Evolutionary conservation across 2,329 filamentous ascomycete species (phyloP).

Genomic region (Thelonectria discophora): DNA sequence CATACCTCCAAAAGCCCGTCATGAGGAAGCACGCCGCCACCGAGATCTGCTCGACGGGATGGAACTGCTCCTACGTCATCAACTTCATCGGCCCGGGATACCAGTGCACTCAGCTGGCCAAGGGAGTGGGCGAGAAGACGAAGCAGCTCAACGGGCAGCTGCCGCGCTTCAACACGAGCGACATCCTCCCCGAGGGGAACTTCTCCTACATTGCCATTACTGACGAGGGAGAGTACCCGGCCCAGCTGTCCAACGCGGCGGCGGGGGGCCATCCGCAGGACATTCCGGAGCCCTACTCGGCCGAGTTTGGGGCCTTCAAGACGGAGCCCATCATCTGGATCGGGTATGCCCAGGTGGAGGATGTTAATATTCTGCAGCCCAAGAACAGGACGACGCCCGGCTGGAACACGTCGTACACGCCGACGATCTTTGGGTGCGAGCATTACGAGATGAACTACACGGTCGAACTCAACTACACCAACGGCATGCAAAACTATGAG

Average conservation of each 20-base stretch:
- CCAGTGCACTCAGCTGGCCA: conserved; percentile 31
- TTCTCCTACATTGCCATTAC: conserved; percentile 35
- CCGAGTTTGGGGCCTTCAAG: conserved; percentile 34
- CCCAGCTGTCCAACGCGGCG: conserved; percentile 23
- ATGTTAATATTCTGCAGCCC: conserved; percentile 30
- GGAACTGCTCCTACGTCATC: conserved; percentile 39
- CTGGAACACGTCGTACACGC: conserved; percentile 39
- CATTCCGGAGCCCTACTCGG: conserved; percentile 31
- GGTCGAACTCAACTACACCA: conserved; percentile 38
- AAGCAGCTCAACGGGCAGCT: conserved; percentile 28
- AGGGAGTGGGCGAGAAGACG: conserved; percentile 21
- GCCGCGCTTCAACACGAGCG: conserved; percentile 35
- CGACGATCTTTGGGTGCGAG: conserved; percentile 40
- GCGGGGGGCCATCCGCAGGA: conserved; percentile 25
- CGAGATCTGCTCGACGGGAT: conserved; percentile 37
- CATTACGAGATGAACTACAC: conserved; percentile 38
- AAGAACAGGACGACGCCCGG: conserved; percentile 12
- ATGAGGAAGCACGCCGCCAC: conserved; percentile 27
- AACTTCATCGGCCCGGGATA: conserved; percentile 38
- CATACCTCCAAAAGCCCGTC: conserved; percentile 32
- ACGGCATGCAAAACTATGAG: conserved; percentile 30
- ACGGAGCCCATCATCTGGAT: conserved; percentile 40
- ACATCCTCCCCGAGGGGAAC: conserved; percentile 34
- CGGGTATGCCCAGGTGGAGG: conserved; percentile 37
- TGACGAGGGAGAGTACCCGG: conserved; percentile 34